phyloP scores from a whole-genome alignment of 371 early-diverging fungal species.

The Mortierella sp. region DNA sequence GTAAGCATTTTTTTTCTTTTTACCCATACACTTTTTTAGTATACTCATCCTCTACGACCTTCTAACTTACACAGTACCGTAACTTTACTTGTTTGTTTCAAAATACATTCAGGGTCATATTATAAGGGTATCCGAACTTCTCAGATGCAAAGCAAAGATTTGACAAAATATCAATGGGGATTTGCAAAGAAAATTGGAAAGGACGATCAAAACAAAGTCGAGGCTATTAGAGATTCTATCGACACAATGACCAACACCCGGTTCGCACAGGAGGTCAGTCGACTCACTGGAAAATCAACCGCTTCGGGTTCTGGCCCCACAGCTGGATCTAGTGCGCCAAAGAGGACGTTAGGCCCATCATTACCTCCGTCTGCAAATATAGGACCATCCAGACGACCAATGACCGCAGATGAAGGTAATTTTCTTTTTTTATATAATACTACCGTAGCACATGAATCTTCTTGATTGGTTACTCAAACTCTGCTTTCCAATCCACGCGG shows the following conservation, averaged over 20 bases:
- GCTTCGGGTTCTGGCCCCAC: conserved; percentile 2
- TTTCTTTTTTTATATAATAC: neutral
- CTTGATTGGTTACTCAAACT: neutral
- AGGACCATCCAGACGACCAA: conserved; percentile 23
- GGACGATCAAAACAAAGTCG: conserved; percentile 68
- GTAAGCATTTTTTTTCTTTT: conserved; percentile 44
- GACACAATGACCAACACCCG: conserved; percentile 69
- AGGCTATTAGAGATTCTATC: conserved; percentile 70
- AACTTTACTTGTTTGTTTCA: too few relatives aligned
- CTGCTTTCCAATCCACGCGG: too few relatives aligned
- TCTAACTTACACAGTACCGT: neutral
- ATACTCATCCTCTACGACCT: neutral
- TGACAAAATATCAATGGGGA: conserved; percentile 83
- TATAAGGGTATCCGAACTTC: conserved; percentile 77
- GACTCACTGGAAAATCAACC: conserved; percentile 34
- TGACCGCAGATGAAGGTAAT: conserved; percentile 48
- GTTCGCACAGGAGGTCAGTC: conserved; percentile 54
- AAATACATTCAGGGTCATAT: conserved; percentile 65
- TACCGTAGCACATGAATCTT: neutral
- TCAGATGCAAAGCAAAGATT: conserved; percentile 69
- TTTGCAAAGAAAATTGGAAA: conserved; percentile 72
- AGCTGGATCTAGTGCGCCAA: conserved; percentile 5
- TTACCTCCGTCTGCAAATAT: conserved; percentile 27
- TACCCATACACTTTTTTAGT: neutral
- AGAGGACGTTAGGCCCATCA: conserved; percentile 29